Conservation (phyloP, 345 rosid species). For the Eucalyptus lansdowneana region DNA sequence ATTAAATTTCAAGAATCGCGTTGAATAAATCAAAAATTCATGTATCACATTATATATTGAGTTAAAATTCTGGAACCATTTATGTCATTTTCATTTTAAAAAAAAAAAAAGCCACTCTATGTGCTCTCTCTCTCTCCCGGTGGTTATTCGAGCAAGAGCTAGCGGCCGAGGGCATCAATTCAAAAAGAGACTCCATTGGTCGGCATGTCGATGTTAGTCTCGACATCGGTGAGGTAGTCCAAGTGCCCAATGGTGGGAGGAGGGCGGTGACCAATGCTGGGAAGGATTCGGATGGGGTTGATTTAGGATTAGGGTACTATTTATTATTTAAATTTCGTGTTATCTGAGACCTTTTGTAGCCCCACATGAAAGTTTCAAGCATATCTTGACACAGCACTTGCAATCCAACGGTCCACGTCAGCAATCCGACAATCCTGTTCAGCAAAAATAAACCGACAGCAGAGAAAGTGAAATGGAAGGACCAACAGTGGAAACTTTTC, state of each 20-base stretch:
- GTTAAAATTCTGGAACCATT: rapidly evolving
- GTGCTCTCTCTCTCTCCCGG: neutral
- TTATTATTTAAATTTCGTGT: neutral
- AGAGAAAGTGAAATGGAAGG: neutral
- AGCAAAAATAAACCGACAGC: neutral
- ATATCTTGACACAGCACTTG: neutral
- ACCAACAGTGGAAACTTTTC: neutral
- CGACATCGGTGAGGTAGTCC: neutral
- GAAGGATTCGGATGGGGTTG: neutral
- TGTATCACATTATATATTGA: too few species aligned
- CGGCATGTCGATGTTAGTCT: too few species aligned
- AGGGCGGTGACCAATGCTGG: too few species aligned
- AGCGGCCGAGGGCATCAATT: neutral
- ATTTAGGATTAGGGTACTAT: neutral
- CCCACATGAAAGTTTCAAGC: neutral
- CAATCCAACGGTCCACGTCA: neutral
- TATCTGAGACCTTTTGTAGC: neutral
- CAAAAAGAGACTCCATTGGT: too few species aligned
- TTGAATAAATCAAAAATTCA: too few species aligned
- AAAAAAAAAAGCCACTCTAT: too few species aligned
- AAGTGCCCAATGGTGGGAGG: neutral
- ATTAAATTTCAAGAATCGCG: rapidly evolving
- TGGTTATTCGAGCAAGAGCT: neutral
- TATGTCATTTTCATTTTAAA: too few species aligned
- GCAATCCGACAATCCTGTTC: neutral